Evolutionary conservation across 2,329 filamentous ascomycete species (phyloP).

Genomic region (Furcasterigmium furcatum): DNA sequence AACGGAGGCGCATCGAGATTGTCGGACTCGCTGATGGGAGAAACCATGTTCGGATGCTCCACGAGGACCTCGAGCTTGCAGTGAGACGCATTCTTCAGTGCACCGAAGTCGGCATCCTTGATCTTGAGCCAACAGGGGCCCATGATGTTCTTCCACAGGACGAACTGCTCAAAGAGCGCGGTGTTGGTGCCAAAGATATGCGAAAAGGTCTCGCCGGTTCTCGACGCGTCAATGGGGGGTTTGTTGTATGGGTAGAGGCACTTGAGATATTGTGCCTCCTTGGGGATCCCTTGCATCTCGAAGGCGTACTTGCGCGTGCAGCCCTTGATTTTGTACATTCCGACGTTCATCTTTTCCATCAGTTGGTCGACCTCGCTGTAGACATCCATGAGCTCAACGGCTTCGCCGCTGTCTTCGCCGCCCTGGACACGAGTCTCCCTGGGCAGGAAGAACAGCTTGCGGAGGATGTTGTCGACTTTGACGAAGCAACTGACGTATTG

Average conservation of each 20-base stretch:
- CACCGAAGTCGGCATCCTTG: constrained; percentile 75
- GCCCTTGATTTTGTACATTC: constrained; percentile 89
- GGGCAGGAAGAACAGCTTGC: constrained; percentile 91
- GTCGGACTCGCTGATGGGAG: constrained; percentile 71
- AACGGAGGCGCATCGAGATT: constrained; percentile 80
- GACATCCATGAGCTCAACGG: constrained; percentile 83
- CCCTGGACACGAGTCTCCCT: constrained; percentile 57
- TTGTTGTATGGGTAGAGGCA: constrained; percentile 91
- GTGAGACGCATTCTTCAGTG: constrained; percentile 90
- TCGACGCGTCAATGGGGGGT: constrained; percentile 63
- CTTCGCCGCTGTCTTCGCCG: constrained; percentile 69
- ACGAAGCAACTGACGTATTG: constrained; percentile 88
- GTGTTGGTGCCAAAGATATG: constrained; percentile 93
- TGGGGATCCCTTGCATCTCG: constrained; percentile 82
- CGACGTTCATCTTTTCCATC: constrained; percentile 83
- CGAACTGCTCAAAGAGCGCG: constrained; percentile 94
- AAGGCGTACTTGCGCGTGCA: constrained; percentile 93
- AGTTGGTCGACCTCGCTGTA: constrained; percentile 84
- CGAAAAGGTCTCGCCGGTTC: constrained; percentile 84
- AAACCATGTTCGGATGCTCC: constrained; percentile 73
- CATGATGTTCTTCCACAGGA: constrained; percentile 99
- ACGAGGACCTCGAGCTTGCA: constrained; percentile 92
- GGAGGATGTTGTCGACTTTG: constrained; percentile 90
- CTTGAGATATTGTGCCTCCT: constrained; percentile 88
- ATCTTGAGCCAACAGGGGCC: constrained; percentile 97